These are phyloP conservation scores for Mycena belliarum DNA, from an alignment of 768 basidiomycete species.

Conservation along the genomic window DNA sequence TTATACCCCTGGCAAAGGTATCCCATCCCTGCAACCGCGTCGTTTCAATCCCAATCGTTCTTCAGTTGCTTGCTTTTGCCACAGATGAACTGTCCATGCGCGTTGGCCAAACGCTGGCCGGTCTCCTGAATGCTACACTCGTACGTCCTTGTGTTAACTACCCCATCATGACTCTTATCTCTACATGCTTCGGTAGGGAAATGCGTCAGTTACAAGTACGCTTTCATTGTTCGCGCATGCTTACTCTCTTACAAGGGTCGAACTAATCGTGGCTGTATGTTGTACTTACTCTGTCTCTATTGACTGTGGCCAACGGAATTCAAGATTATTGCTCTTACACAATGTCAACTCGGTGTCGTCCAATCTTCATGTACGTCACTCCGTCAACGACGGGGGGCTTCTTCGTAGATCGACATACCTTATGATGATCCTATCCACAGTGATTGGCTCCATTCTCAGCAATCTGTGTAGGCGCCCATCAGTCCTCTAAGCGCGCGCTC, in stretches of 20 bases:
- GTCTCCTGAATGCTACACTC: conserved; percentile 82
- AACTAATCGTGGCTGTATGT: conserved; percentile 78
- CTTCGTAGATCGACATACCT: conserved; percentile 14
- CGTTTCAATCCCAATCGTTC: background rate
- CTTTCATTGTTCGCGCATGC: conserved; percentile 25
- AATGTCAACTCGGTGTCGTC: conserved; percentile 70
- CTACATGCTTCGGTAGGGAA: conserved; percentile 39
- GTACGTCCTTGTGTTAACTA: conserved; percentile 38
- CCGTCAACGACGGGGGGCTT: background rate
- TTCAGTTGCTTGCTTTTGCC: conserved; percentile 75
- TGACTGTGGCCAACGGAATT: background rate
- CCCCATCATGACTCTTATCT: background rate
- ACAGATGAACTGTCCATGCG: conserved; percentile 84
- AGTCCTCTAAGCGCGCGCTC: conserved; percentile 6
- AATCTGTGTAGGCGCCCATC: conserved; percentile 64
- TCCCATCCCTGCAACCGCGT: background rate
- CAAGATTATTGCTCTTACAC: conserved; percentile 49
- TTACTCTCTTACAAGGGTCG: conserved; percentile 43
- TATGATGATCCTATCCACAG: conserved; percentile 38
- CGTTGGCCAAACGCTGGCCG: conserved; percentile 81
- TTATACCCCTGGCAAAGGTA: conserved; percentile 83
- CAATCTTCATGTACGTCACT: conserved; percentile 72
- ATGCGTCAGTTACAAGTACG: conserved; percentile 44
- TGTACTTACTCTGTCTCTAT: background rate
- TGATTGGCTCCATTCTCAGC: conserved; percentile 85